Evolutionary conservation across 352 stramenopile genomes (phyloP).

Genomic region (Globisporangium spiculum): DNA sequence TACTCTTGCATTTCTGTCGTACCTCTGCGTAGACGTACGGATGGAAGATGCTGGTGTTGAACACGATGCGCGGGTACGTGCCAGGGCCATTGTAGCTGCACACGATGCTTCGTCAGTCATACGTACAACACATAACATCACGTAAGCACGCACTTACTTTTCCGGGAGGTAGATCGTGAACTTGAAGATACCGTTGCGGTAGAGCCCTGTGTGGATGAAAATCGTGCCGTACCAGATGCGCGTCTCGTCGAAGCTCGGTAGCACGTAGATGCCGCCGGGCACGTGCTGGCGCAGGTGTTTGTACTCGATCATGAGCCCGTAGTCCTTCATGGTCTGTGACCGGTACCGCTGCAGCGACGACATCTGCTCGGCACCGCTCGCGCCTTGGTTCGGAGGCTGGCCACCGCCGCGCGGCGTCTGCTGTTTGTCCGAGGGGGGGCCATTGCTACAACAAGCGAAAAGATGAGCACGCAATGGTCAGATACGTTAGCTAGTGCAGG

Average conservation of each 20-base stretch:
- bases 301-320: conserved; percentile 97
- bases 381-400: conserved; percentile 13
- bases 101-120: conserved; percentile 13
- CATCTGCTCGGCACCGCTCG: conserved; percentile 49
- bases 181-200: conserved; percentile 97
- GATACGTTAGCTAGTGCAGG: not conserved
- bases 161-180: conserved; percentile 89
- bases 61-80: conserved; percentile 91
- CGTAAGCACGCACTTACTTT: conserved; percentile 28
- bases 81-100: conserved; percentile 92
- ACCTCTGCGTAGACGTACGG: conserved; percentile 88
- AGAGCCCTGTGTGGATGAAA: conserved; percentile 94
- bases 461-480: not conserved
- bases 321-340: conserved; percentile 91
- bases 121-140: not conserved
- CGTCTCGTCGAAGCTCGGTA: conserved; percentile 91
- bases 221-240: conserved; percentile 94
- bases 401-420: conserved; percentile 11
- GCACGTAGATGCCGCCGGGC: conserved; percentile 93
- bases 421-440: not conserved
- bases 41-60: conserved; percentile 92
- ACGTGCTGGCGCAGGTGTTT: conserved; percentile 95
- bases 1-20: not conserved
- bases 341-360: conserved; percentile 82
- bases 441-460: not conserved